phyloP scores from a whole-genome alignment of 345 rosid species.

The Citrus inodora region DNA sequence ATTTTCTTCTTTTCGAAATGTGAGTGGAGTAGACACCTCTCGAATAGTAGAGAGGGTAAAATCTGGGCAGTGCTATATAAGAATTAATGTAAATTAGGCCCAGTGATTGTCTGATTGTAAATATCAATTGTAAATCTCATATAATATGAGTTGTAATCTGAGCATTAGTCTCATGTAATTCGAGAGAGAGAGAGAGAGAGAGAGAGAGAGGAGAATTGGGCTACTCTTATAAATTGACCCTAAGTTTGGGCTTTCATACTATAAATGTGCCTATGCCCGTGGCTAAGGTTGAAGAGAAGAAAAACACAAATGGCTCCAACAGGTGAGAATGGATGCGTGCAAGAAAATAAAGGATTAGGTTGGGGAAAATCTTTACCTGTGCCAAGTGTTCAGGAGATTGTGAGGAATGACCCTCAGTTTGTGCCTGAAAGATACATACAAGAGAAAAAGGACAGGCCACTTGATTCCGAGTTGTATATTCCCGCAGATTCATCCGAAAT shows the following conservation, averaged over 20 bases:
- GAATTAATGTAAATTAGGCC: too few species aligned
- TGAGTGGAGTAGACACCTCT: too few species aligned
- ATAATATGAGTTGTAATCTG: too few species aligned
- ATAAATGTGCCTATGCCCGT: neutral
- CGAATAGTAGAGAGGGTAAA: too few species aligned
- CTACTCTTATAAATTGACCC: neutral
- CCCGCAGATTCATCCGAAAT: neutral
- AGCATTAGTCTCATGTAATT: too few species aligned
- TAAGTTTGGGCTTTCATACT: neutral
- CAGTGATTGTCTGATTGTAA: too few species aligned
- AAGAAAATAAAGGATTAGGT: constrained; percentile 13
- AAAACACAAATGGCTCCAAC: neutral
- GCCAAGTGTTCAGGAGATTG: constrained; percentile 23
- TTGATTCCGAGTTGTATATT: neutral
- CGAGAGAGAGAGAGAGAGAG: too few species aligned
- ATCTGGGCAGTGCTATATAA: too few species aligned
- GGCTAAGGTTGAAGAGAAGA: neutral
- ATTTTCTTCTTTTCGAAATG: too few species aligned
- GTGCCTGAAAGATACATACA: constrained; percentile 22
- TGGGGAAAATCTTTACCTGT: constrained; percentile 20
- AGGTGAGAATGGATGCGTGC: neutral
- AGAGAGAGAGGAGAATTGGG: too few species aligned
- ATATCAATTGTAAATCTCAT: too few species aligned
- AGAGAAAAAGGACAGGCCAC: constrained; percentile 12
- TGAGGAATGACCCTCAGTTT: constrained; percentile 9